A percentile compares a stretch with the other conserved stretches of the same genome.
These are phyloP conservation scores for Fusarium sp. DNA, from an alignment of 2,329 filamentous ascomycete genomes.

Conservation along the genomic window DNA sequence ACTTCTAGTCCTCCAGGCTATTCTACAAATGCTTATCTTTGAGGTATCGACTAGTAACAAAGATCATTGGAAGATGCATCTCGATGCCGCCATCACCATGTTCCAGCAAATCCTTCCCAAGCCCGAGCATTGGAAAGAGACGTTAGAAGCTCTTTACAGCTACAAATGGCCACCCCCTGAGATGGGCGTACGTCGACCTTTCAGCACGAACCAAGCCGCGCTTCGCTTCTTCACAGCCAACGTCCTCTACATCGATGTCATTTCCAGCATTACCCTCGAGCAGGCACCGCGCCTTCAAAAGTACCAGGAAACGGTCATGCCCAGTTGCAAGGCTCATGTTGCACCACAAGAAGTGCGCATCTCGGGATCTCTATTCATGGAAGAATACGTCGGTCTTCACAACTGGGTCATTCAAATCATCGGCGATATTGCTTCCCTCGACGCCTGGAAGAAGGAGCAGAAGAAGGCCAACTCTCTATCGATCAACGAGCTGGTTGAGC, in stretches of 20 bases:
- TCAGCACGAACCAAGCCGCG: slow-evolving; percentile 60
- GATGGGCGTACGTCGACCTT: slow-evolving; percentile 51
- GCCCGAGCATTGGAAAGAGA: slow-evolving; percentile 53
- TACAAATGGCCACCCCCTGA: slow-evolving; percentile 51
- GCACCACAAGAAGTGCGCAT: slow-evolving; percentile 34
- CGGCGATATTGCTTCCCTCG: slow-evolving; percentile 64
- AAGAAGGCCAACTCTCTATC: slow-evolving; percentile 58
- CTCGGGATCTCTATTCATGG: slow-evolving; percentile 55
- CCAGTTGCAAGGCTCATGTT: slow-evolving; percentile 43
- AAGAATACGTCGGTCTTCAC: slow-evolving; percentile 65
- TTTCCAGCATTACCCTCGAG: slow-evolving; percentile 61
- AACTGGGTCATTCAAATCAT: slow-evolving; percentile 69
- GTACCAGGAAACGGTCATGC: slow-evolving; percentile 57
- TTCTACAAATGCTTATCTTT: slow-evolving; percentile 66
- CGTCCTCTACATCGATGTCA: slow-evolving; percentile 62
- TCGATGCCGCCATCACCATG: slow-evolving; percentile 61
- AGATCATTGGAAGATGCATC: slow-evolving; percentile 63
- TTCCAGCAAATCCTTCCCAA: slow-evolving; percentile 59
- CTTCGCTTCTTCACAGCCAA: slow-evolving; percentile 61
- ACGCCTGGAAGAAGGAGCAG: slow-evolving; percentile 66
- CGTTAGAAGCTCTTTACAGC: slow-evolving; percentile 49
- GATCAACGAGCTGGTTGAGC: slow-evolving; percentile 58
- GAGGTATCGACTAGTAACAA: slow-evolving; percentile 60
- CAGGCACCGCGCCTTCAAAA: slow-evolving; percentile 55
- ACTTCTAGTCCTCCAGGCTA: slow-evolving; percentile 60